Percentiles rank a stretch among this genome's conserved stretches.
Conservation (phyloP, 805 yeast genomes). For the Hanseniaspora lindneri region DNA sequence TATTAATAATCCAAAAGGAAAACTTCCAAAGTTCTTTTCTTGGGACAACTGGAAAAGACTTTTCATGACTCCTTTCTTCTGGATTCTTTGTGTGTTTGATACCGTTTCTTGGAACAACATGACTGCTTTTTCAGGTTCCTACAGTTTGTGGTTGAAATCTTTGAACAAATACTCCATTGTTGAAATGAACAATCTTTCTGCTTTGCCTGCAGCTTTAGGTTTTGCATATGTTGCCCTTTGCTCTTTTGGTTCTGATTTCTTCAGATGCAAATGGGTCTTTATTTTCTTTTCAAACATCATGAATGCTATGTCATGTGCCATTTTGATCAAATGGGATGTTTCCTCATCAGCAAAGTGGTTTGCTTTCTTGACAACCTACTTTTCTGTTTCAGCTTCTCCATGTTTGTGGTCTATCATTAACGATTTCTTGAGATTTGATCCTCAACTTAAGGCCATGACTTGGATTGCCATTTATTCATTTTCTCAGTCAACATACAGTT, state of each 20-base stretch:
- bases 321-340: slow-evolving; percentile 50
- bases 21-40: slow-evolving; percentile 28
- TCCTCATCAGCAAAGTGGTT: slow-evolving; percentile 51
- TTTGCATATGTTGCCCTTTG: slow-evolving; percentile 37
- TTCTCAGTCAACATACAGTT: slow-evolving; percentile 50
- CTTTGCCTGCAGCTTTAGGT: slow-evolving; percentile 50
- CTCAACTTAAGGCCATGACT: slow-evolving; percentile 43
- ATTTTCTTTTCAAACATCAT: slow-evolving; percentile 41
- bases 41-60: slow-evolving; percentile 42
- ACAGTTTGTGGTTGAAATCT: slow-evolving; percentile 50
- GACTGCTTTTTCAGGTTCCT: slow-evolving; percentile 46
- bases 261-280: slow-evolving; percentile 43
- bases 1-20: slow-evolving; percentile 26
- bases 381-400: slow-evolving; percentile 54
- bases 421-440: slow-evolving; percentile 47
- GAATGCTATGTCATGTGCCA: slow-evolving; percentile 42
- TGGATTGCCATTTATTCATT: slow-evolving; percentile 46
- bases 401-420: slow-evolving; percentile 47
- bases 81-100: slow-evolving; percentile 43
- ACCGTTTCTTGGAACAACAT: slow-evolving; percentile 53
- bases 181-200: slow-evolving; percentile 39
- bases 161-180: slow-evolving; percentile 35
- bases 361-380: slow-evolving; percentile 48
- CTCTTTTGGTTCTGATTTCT: slow-evolving; percentile 40
- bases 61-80: slow-evolving; percentile 44